Evolutionary conservation across 805 yeast species (phyloP).

Genomic region (Kuraishia floccosa): DNA sequence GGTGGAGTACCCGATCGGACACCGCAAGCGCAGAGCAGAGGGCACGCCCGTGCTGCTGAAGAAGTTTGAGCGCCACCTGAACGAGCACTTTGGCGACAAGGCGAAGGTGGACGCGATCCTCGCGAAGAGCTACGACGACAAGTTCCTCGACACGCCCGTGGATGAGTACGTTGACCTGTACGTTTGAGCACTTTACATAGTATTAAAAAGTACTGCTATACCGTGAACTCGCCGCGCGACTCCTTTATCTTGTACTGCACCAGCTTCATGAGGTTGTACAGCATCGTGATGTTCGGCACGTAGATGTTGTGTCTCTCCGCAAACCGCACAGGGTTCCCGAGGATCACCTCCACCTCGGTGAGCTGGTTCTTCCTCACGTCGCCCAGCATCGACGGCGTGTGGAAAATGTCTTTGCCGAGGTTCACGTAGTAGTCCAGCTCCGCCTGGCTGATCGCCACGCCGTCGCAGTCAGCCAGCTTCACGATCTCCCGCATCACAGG

Average conservation of each 20-base stretch:
- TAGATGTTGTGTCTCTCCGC: conserved; percentile 34
- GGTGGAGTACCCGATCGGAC: too few species aligned
- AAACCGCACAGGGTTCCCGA: conserved; percentile 51
- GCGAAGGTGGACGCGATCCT: too few species aligned
- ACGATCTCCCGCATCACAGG: conserved; percentile 65
- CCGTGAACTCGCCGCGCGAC: conserved; percentile 29
- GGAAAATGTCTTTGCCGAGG: conserved; percentile 46
- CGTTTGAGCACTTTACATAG: too few species aligned
- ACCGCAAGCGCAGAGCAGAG: too few species aligned
- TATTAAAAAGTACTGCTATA: conserved; percentile 10
- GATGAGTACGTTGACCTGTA: too few species aligned
- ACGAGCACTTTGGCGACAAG: too few species aligned
- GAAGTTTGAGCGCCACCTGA: too few species aligned
- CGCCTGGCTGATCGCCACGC: conserved; percentile 38
- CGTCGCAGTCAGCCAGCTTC: conserved; percentile 59
- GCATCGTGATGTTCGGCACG: conserved; percentile 46
- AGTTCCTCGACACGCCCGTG: too few species aligned
- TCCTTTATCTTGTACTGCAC: conserved; percentile 57
- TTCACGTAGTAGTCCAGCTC: conserved; percentile 37
- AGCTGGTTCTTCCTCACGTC: conserved; percentile 56
- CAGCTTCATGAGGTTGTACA: conserved; percentile 50
- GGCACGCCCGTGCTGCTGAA: too few species aligned
- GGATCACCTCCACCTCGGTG: conserved; percentile 60
- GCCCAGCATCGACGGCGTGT: conserved; percentile 63
- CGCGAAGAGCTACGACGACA: too few species aligned